Percentiles rank a stretch among this genome's conserved stretches.
These are phyloP conservation scores for Lactarius trivialis DNA, from an alignment of 768 basidiomycete species.

Conservation along the genomic window DNA sequence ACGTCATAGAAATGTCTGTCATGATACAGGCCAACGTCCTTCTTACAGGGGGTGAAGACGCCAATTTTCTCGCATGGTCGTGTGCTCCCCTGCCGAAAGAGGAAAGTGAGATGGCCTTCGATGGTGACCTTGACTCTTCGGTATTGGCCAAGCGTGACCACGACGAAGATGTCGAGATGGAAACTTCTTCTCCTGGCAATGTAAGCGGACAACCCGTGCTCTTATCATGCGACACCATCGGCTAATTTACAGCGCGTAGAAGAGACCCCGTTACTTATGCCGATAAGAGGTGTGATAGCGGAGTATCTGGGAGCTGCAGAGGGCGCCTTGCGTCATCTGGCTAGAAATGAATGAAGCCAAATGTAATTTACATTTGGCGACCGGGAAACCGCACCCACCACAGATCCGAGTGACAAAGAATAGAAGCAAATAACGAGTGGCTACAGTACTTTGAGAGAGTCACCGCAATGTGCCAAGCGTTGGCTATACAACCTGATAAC, in stretches of 20 bases:
- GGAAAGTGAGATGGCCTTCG: constrained; percentile 9
- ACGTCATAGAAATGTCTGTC: neutral
- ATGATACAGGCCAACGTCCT: constrained; percentile 29
- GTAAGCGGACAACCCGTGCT: neutral
- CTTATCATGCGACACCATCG: neutral
- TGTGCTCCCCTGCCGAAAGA: constrained; percentile 19
- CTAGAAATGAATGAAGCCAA: neutral
- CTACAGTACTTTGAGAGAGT: too few relatives aligned
- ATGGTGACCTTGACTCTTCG: neutral
- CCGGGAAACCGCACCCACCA: neutral
- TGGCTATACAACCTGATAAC: neutral
- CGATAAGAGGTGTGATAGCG: neutral
- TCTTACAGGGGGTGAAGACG: constrained; percentile 34
- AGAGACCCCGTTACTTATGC: constrained; percentile 8
- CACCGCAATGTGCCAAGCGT: neutral
- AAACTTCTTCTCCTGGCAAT: constrained; percentile 1
- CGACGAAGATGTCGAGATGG: constrained; percentile 22
- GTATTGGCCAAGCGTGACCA: constrained; percentile 17
- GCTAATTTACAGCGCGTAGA: constrained; percentile 3
- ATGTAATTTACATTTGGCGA: neutral
- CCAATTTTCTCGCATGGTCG: constrained; percentile 30
- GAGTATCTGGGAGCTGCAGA: neutral
- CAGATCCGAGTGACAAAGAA: constrained; percentile 3
- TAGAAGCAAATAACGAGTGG: neutral
- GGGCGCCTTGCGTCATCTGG: neutral